Evolutionary conservation across 2,329 filamentous ascomycete species (phyloP).

Genomic region (Fusarium multiceps): DNA sequence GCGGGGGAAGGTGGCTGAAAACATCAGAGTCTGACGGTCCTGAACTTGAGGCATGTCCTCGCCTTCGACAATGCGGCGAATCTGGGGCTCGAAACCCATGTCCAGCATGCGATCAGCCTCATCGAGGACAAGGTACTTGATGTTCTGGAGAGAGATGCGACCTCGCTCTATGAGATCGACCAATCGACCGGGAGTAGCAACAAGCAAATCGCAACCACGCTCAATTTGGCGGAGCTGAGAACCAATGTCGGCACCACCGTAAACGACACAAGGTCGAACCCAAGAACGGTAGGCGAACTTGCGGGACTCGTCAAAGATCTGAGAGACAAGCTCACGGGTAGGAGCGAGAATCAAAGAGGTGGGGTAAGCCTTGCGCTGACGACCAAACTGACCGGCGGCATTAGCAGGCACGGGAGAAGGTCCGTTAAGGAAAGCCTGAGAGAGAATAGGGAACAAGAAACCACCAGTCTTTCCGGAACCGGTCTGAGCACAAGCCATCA

Average conservation of each 20-base stretch:
- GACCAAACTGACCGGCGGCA: slow-evolving; percentile 79
- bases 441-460: slow-evolving; percentile 98
- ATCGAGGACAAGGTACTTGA: slow-evolving; percentile 98
- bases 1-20: slow-evolving; percentile 98
- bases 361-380: slow-evolving; percentile 97
- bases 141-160: slow-evolving; percentile 96
- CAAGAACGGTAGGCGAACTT: slow-evolving; percentile 99
- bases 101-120: slow-evolving; percentile 99
- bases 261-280: slow-evolving; percentile 98
- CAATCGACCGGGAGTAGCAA: slow-evolving; percentile 96
- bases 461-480: slow-evolving; percentile 99
- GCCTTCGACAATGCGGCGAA: slow-evolving; percentile 96
- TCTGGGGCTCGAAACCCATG: slow-evolving; percentile 99
- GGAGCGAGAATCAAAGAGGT: slow-evolving; percentile 96
- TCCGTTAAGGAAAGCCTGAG: slow-evolving; percentile 93
- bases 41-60: slow-evolving; percentile 94
- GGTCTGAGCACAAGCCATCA: slow-evolving; percentile 99
- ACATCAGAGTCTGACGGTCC: slow-evolving; percentile 98
- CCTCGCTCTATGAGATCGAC: slow-evolving; percentile 99
- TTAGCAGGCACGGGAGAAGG: slow-evolving; percentile 76
- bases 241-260: slow-evolving; percentile 98
- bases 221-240: slow-evolving; percentile 98
- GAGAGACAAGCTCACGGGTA: slow-evolving; percentile 97
- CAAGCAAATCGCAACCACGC: slow-evolving; percentile 94
- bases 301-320: slow-evolving; percentile 97